A percentile compares a stretch with the other conserved stretches of the same genome.
Evolutionary conservation across 495 filamentous ascomycete genomes (phyloP).

Genomic region (Aspergillus olivimuriae): DNA sequence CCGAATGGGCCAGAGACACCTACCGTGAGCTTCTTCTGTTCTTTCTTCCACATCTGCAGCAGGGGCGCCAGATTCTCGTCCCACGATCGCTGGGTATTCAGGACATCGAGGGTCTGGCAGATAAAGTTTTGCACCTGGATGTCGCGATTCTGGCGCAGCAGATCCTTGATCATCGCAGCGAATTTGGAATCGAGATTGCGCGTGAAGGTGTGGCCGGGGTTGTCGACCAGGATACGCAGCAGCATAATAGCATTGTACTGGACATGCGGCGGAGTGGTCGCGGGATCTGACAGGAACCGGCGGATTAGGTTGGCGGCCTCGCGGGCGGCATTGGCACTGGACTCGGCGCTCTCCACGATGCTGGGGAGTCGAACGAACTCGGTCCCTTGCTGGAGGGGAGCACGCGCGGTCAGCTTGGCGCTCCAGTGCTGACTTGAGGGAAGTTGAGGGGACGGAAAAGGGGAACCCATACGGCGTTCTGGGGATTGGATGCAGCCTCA

Average conservation of each 20-base stretch:
- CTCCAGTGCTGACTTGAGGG: not conserved
- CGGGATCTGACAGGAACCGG: constrained; percentile 70
- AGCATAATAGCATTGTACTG: constrained; percentile 99
- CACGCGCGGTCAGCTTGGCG: not conserved
- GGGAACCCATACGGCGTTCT: constrained; percentile 47
- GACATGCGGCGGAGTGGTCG: constrained; percentile 53
- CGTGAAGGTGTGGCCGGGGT: constrained; percentile 85
- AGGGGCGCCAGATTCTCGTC: constrained; percentile 66
- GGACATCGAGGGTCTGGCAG: constrained; percentile 71
- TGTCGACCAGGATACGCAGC: constrained; percentile 83
- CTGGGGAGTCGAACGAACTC: constrained; percentile 90
- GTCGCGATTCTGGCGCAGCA: constrained; percentile 67
- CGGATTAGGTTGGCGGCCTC: constrained; percentile 72
- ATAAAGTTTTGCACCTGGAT: constrained; percentile 75
- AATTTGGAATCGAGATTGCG: constrained; percentile 81
- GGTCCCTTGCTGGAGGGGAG: constrained; percentile 51
- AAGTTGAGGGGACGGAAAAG: not conserved
- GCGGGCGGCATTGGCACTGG: constrained; percentile 74
- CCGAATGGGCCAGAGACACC: constrained; percentile 2
- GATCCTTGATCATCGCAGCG: constrained; percentile 63
- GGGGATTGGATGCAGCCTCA: constrained; percentile 62
- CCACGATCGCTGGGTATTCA: constrained; percentile 59
- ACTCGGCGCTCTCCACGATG: constrained; percentile 93
- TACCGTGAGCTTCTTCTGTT: constrained; percentile 49
- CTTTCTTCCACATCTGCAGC: constrained; percentile 82